phyloP scores from a whole-genome alignment of 148 eudicot genomes.

The Rhododendron griersonianum region DNA sequence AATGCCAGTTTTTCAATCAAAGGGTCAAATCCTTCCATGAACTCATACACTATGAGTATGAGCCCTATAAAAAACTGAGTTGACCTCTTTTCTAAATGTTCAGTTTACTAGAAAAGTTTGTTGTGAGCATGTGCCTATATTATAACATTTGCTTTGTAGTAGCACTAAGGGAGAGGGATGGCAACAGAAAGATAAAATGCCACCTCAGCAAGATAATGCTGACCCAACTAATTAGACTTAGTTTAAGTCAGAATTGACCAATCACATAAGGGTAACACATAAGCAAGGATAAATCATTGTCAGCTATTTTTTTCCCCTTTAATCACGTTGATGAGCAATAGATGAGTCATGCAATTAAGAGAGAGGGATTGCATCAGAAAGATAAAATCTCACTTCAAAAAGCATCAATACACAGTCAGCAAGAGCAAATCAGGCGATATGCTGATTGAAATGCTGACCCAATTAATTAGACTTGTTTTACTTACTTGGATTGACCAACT shows the following conservation, averaged over 20 bases:
- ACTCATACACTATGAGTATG: background rate
- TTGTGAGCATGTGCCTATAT: background rate
- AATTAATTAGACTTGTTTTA: background rate
- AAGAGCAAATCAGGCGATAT: background rate
- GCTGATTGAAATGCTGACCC: conserved; percentile 2
- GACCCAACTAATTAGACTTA: background rate
- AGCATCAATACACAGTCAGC: background rate
- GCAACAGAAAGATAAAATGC: background rate
- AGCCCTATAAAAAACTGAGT: background rate
- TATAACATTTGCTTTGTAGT: background rate
- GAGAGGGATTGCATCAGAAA: too few species aligned
- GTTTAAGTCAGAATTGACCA: too few species aligned
- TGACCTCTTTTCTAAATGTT: background rate
- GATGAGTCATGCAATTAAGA: too few species aligned
- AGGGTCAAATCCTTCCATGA: background rate
- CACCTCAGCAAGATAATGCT: background rate
- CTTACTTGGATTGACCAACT: background rate
- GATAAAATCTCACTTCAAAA: too few species aligned
- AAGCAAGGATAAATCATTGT: background rate
- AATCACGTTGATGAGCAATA: background rate
- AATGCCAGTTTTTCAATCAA: background rate
- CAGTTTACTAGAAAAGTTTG: background rate
- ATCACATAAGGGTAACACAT: background rate
- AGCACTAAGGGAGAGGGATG: background rate
- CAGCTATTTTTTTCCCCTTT: background rate